Evolutionary conservation across 2,329 filamentous ascomycete species (phyloP).

Genomic region (Claviceps paspali): DNA sequence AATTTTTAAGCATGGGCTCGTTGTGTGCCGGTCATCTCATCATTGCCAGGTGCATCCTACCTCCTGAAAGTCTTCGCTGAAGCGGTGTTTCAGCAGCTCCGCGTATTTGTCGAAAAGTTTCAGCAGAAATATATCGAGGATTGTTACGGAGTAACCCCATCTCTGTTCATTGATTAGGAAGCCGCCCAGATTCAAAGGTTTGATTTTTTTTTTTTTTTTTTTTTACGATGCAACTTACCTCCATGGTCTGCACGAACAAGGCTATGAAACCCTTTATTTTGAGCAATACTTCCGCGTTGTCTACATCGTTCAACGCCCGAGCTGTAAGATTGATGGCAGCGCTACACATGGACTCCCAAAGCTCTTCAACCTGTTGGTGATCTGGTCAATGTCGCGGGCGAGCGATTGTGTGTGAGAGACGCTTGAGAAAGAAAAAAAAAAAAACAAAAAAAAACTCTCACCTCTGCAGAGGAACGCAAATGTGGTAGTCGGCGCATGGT

Average conservation of each 20-base stretch:
- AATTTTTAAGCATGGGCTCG: background rate
- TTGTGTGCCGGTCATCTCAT: background rate
- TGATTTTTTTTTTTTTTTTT: no score
- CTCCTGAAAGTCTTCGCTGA: conserved; percentile 93
- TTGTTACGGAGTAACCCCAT: conserved; percentile 75
- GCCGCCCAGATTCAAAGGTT: conserved; percentile 32
- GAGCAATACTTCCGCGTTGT: conserved; percentile 77
- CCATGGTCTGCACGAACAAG: conserved; percentile 96
- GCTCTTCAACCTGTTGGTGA: conserved; percentile 64
- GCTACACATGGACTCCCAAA: conserved; percentile 97
- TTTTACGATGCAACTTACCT: conserved; percentile 45
- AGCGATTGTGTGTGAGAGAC: background rate
- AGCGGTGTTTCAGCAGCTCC: conserved; percentile 74
- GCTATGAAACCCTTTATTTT: conserved; percentile 90
- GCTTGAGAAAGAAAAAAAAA: no score
- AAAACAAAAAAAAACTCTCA: no score
- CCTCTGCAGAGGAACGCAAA: conserved; percentile 68
- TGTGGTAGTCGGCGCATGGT: conserved; percentile 81
- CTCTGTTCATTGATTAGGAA: conserved; percentile 73
- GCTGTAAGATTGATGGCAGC: conserved; percentile 70
- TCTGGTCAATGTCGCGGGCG: background rate
- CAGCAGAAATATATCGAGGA: conserved; percentile 74
- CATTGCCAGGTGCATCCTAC: conserved; percentile 23
- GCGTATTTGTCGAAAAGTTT: conserved; percentile 88
- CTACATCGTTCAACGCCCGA: conserved; percentile 62